Percentiles rank a stretch among this genome's conserved stretches.
phyloP scores from a whole-genome alignment of 169 alveolate genomes.

The Cryptosporidium xiaoi region DNA sequence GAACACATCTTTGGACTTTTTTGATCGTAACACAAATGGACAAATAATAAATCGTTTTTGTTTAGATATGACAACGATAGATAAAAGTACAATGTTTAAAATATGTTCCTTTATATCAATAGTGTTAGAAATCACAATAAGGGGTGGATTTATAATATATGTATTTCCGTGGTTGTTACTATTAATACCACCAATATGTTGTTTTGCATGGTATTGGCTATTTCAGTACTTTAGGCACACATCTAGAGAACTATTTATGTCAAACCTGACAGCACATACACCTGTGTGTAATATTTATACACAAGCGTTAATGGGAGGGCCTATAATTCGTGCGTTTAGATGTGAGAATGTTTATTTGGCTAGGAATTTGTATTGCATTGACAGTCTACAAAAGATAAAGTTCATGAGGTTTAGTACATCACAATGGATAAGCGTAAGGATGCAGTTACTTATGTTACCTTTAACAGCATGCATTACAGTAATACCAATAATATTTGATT shows the following conservation, averaged over 20 bases:
- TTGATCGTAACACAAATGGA: conserved; percentile 77
- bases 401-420: conserved; percentile 59
- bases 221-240: conserved; percentile 74
- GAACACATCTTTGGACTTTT: conserved; percentile 77
- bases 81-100: conserved; percentile 75
- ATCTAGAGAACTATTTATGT: conserved; percentile 79
- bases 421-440: conserved; percentile 72
- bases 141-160: conserved; percentile 53
- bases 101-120: conserved; percentile 73
- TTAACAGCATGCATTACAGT: conserved; percentile 62
- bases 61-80: conserved; percentile 77
- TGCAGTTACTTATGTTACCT: conserved; percentile 67
- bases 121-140: conserved; percentile 72
- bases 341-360: conserved; percentile 29
- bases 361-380: conserved; percentile 40
- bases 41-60: conserved; percentile 78
- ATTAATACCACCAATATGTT: conserved; percentile 54
- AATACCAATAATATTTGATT: conserved; percentile 23
- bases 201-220: conserved; percentile 58
- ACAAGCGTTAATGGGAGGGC: conserved; percentile 78
- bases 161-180: conserved; percentile 63
- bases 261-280: conserved; percentile 75
- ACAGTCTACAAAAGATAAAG: conserved; percentile 37
- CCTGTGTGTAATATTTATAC: conserved; percentile 80
- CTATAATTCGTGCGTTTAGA: conserved; percentile 74